Evolutionary conservation across 306 rosid species (phyloP), one percentile per base, ranked within the genome.

Genomic region (Nissolia schottii): DNA sequence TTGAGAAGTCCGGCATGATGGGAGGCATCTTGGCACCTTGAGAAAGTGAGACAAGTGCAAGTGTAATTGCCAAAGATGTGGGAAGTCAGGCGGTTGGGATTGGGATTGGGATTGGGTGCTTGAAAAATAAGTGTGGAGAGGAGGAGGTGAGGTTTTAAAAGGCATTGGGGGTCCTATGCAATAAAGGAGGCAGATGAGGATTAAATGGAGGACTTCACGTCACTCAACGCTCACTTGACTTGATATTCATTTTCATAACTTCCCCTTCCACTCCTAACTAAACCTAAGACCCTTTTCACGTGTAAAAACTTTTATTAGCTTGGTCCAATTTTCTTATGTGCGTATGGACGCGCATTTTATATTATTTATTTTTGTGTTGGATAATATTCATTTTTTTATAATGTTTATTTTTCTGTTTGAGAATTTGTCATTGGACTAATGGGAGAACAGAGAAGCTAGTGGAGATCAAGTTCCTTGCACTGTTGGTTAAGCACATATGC

Each of bases 161-260:
- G 87, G 86, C 83, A 58, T 4, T 34, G 73, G 54, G 79, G 89
- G 86, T 4, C 85, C 80, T 54, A 55, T 63, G 79, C 76, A 79
- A 80, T 85, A 82, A 80, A 80, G 87, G 62, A 8, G 90, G 91
- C 86, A 87, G 96, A 87, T 86, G 97, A 72, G 83, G 85, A 84
- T 71, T 92, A 18, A 92, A 89, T 92, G 96, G 77, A 40, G 46
- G 41, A 55, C 81, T 74, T 64, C 78, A 73, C 82, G 84, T 84
- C 93, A 70, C 83, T 78, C 96, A 89, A 92, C 93, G 93, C 92
- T 79, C 97, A 68, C 90, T 77, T 77, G 77, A 84, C 87, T 32
- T 69, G 63, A 1, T 77, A 85, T 88, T 85, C 61, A 83, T 77
- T 65, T 81, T 66, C 62, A 55, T 76, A 74, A 49, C 84, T 80